Evolutionary conservation across 1,284 basidiomycete genomes (phyloP).

Genomic region (Exobasidium cylindrosporum): DNA sequence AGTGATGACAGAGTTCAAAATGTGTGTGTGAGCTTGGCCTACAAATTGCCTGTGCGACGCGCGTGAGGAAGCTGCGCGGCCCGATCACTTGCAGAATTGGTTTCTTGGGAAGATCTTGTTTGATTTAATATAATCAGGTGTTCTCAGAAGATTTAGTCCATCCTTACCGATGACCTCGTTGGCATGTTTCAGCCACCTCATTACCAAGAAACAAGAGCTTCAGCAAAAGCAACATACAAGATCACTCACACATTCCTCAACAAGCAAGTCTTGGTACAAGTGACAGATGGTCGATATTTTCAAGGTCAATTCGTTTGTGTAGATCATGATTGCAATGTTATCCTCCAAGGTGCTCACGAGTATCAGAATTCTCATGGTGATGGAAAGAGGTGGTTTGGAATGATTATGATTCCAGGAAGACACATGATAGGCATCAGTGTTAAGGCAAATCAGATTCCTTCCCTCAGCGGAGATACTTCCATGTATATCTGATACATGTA

Average conservation of each 20-base stretch:
- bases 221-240: not conserved
- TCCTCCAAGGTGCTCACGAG: slow-evolving; percentile 17
- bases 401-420: slow-evolving; percentile 43
- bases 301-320: slow-evolving; percentile 41
- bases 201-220: not conserved
- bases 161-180: not conserved
- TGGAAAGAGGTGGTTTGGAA: slow-evolving; percentile 30
- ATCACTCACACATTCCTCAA: slow-evolving; percentile 24
- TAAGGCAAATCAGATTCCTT: not conserved
- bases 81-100: not conserved
- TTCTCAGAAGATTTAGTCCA: too few species aligned
- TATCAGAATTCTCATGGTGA: not conserved
- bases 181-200: slow-evolving; percentile 6
- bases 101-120: too few species aligned
- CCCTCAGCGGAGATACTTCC: not conserved
- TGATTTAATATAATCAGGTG: too few species aligned
- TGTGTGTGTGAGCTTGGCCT: too few species aligned
- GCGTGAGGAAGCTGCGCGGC: not conserved
- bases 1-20: too few species aligned
- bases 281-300: slow-evolving; percentile 40
- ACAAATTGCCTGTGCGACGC: not conserved
- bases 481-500: not conserved
- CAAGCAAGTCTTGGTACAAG: slow-evolving; percentile 30
- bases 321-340: slow-evolving; percentile 36
- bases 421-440: slow-evolving; percentile 6